A percentile compares a stretch with the other conserved stretches of the same genome.
phyloP scores from a whole-genome alignment of 441 rosid species.

The Populus hybrid region DNA sequence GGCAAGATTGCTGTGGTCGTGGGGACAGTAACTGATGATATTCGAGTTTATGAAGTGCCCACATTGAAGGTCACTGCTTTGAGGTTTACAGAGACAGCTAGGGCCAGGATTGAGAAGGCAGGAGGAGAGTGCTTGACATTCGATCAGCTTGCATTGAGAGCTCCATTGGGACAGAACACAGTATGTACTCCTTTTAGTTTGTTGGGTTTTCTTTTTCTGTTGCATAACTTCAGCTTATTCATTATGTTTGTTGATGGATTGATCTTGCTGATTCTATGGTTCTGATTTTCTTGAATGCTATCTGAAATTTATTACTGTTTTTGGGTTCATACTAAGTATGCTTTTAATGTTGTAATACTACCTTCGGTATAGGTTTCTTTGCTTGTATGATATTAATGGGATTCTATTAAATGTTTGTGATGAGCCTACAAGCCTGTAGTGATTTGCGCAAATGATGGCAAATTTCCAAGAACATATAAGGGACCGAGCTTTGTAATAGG shows the following conservation, averaged over 20 bases:
- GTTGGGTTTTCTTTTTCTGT: not conserved
- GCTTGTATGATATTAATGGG: not conserved
- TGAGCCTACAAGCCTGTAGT: constrained; percentile 20
- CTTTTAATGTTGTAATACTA: not conserved
- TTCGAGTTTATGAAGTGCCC: constrained; percentile 79
- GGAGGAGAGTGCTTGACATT: constrained; percentile 97
- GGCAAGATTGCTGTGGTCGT: constrained; percentile 79
- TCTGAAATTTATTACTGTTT: not conserved
- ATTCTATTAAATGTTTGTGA: constrained; percentile 7
- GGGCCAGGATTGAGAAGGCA: constrained; percentile 89
- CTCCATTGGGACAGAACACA: constrained; percentile 96
- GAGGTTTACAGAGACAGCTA: constrained; percentile 82
- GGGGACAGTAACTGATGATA: constrained; percentile 82
- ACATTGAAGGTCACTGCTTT: constrained; percentile 79
- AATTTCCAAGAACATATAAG: constrained; percentile 13
- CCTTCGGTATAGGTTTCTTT: not conserved
- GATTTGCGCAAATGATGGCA: constrained; percentile 14
- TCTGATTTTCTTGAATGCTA: not conserved
- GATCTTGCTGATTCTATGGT: not conserved
- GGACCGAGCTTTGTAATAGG: constrained; percentile 1
- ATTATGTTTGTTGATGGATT: not conserved
- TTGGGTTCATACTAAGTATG: not conserved
- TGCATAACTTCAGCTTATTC: not conserved
- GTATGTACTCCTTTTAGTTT: constrained; percentile 27
- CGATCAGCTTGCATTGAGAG: constrained; percentile 83